These are phyloP conservation scores for Boletus rufocinnamomeus DNA, from an alignment of 768 basidiomycete genomes.

Conservation along the genomic window DNA sequence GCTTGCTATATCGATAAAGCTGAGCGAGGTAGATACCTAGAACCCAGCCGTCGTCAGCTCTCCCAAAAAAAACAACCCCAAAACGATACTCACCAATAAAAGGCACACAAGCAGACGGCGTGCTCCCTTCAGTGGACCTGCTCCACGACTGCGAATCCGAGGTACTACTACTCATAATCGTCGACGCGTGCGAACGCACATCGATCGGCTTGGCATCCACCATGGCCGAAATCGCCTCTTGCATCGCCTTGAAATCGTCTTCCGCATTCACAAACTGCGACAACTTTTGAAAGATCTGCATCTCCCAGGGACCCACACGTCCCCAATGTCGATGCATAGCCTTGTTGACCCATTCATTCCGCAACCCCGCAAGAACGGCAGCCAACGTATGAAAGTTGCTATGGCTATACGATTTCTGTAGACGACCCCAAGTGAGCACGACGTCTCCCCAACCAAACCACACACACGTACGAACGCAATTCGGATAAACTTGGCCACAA, in stretches of 20 bases:
- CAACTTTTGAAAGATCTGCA: slow-evolving; percentile 71
- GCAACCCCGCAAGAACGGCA: slow-evolving; percentile 77
- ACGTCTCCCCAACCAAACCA: neutral
- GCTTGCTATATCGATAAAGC: slow-evolving; percentile 58
- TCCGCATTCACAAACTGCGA: slow-evolving; percentile 61
- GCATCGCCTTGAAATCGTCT: slow-evolving; percentile 76
- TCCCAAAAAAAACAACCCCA: neutral
- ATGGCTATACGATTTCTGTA: slow-evolving; percentile 76
- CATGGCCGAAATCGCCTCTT: slow-evolving; percentile 61
- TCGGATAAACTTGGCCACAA: slow-evolving; percentile 81
- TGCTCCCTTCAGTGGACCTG: slow-evolving; percentile 44
- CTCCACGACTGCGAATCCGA: slow-evolving; percentile 42
- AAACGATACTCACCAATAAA: slow-evolving; percentile 63
- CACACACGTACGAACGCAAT: slow-evolving; percentile 71
- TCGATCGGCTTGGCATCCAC: slow-evolving; percentile 66
- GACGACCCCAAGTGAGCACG: neutral
- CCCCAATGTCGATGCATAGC: slow-evolving; percentile 71
- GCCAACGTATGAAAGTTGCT: slow-evolving; percentile 79
- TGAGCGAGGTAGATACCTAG: slow-evolving; percentile 78
- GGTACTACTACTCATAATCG: slow-evolving; percentile 49
- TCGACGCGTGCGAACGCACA: slow-evolving; percentile 52
- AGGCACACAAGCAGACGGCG: slow-evolving; percentile 68
- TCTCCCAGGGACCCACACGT: slow-evolving; percentile 68
- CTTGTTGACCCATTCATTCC: slow-evolving; percentile 63
- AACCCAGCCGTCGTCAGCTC: slow-evolving; percentile 6